Evolutionary conservation across 305 asterid species (phyloP).

Genomic region (Fraxinus ornus): DNA sequence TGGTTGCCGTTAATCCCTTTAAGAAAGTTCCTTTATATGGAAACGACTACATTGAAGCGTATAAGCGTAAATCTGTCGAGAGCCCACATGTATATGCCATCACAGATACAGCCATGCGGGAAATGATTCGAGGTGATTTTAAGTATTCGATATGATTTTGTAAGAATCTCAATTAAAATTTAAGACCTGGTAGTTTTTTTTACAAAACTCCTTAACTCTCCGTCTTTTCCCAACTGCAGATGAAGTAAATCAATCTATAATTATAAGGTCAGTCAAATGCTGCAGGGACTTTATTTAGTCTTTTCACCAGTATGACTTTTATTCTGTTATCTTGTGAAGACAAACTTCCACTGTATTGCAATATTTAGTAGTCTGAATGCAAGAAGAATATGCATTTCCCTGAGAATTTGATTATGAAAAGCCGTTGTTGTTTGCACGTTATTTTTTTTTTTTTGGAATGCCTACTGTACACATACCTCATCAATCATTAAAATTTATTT

Average conservation of each 20-base stretch:
- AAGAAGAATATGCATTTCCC: background rate
- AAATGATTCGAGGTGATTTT: conserved; percentile 87
- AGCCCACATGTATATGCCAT: conserved; percentile 96
- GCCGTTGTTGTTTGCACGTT: background rate
- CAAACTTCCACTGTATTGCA: background rate
- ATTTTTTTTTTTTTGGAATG: background rate
- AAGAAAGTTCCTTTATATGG: conserved; percentile 83
- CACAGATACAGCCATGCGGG: conserved; percentile 92
- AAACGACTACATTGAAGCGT: conserved; percentile 74
- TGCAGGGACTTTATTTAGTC: conserved; percentile 4
- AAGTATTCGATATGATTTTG: conserved; percentile 21
- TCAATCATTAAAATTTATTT: background rate
- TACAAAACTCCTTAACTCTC: conserved; percentile 9
- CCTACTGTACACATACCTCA: background rate
- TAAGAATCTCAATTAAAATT: conserved; percentile 6
- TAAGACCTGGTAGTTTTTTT: conserved; percentile 6
- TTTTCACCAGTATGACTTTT: background rate
- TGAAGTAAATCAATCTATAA: conserved; percentile 97
- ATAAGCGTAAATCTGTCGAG: conserved; percentile 66
- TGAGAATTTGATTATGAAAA: background rate
- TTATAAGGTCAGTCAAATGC: conserved; percentile 69
- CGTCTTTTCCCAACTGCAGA: conserved; percentile 53
- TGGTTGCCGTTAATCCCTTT: conserved; percentile 94
- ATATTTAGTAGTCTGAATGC: background rate
- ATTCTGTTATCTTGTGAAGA: conserved; percentile 17